A percentile compares a stretch with the other conserved stretches of the same genome.
Conservation (phyloP, 1,284 basidiomycete species). For the Albatrellus sp. region DNA sequence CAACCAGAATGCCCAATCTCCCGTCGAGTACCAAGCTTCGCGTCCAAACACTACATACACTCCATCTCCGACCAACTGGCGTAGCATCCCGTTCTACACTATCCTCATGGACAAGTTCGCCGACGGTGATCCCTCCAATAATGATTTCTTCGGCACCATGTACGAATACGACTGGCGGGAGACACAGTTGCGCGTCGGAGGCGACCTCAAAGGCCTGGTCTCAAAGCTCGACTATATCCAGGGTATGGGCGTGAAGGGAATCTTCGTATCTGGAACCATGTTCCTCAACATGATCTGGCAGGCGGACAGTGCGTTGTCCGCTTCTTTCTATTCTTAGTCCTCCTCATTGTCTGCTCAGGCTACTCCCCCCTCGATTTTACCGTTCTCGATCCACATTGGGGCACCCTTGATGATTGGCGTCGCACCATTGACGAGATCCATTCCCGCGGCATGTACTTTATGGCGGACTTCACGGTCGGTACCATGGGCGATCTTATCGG, state of each 20-base stretch:
- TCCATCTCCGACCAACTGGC: conserved; percentile 78
- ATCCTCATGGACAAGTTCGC: conserved; percentile 86
- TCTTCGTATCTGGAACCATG: conserved; percentile 85
- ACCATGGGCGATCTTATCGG: conserved; percentile 84
- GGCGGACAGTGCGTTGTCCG: conserved; percentile 64
- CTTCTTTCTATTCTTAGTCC: not conserved
- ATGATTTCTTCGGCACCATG: conserved; percentile 73
- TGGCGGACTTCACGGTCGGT: conserved; percentile 86
- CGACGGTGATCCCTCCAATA: conserved; percentile 82
- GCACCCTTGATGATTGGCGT: conserved; percentile 70
- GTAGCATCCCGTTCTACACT: conserved; percentile 73
- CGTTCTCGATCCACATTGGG: conserved; percentile 84
- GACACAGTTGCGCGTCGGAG: conserved; percentile 78
- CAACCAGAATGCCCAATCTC: conserved; percentile 62
- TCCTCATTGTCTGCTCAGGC: conserved; percentile 30
- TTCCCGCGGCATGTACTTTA: conserved; percentile 74
- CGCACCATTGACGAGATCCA: conserved; percentile 67
- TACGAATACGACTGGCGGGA: conserved; percentile 81
- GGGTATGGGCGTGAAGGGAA: conserved; percentile 73
- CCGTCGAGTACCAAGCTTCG: conserved; percentile 57
- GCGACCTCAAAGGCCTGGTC: conserved; percentile 70
- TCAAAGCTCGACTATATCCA: conserved; percentile 75
- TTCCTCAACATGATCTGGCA: conserved; percentile 94
- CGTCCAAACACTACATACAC: conserved; percentile 59
- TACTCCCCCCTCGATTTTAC: conserved; percentile 88